Evolutionary conservation across 2,329 filamentous ascomycete species (phyloP).

Genomic region (Paraconiothyrium brasiliense): DNA sequence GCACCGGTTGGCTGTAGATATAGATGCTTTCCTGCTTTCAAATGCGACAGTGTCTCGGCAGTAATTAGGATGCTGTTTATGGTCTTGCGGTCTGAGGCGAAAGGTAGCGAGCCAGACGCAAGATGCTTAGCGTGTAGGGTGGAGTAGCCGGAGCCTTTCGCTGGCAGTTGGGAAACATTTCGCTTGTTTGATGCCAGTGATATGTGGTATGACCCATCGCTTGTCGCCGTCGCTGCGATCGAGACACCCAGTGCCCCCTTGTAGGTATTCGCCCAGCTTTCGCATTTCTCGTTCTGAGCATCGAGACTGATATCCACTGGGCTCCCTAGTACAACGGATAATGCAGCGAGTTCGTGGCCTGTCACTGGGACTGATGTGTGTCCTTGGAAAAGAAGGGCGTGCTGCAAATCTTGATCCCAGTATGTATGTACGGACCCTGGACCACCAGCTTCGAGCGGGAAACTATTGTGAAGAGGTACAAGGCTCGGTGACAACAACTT

Average conservation of each 20-base stretch:
- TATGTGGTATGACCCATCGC: constrained; percentile 31
- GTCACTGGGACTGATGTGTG: constrained; percentile 30
- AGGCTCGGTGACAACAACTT: constrained; percentile 16
- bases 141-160: constrained; percentile 38
- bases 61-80: constrained; percentile 40
- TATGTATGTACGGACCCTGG: constrained; percentile 19
- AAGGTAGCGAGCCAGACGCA: constrained; percentile 42
- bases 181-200: constrained; percentile 36
- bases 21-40: constrained; percentile 32
- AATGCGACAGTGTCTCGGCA: constrained; percentile 27
- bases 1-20: constrained; percentile 20
- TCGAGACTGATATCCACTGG: constrained; percentile 17
- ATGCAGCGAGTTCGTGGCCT: constrained; percentile 35
- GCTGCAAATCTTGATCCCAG: constrained; percentile 40
- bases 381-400: constrained; percentile 28
- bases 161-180: constrained; percentile 32
- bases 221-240: constrained; percentile 21
- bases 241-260: constrained; percentile 42
- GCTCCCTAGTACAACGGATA: constrained; percentile 42
- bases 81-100: constrained; percentile 27
- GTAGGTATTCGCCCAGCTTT: constrained; percentile 8
- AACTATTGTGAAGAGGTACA: constrained; percentile 12
- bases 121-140: constrained; percentile 45
- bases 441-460: constrained; percentile 17
- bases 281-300: constrained; percentile 11